Percentiles rank a stretch among this genome's conserved stretches.
These are phyloP conservation scores for Candida xyloterini DNA, from an alignment of 805 yeast species.

Conservation along the genomic window DNA sequence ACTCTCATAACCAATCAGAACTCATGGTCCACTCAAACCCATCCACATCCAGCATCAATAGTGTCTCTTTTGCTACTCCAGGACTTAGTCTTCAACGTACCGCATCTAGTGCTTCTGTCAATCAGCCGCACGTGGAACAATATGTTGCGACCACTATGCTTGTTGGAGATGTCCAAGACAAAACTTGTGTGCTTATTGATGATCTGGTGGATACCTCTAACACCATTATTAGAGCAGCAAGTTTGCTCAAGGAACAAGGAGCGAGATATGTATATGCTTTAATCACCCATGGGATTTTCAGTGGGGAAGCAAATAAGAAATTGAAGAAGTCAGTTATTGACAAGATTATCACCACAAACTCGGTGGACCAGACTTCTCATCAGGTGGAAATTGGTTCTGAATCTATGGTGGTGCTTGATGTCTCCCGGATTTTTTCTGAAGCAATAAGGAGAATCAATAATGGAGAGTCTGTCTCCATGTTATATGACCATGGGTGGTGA, in stretches of 20 bases:
- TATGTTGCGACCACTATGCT: slow-evolving; percentile 81
- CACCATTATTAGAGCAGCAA: slow-evolving; percentile 91
- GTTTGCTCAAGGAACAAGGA: slow-evolving; percentile 87
- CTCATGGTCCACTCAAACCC: slow-evolving; percentile 16
- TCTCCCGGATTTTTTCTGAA: slow-evolving; percentile 85
- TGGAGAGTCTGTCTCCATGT: slow-evolving; percentile 92
- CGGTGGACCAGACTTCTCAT: slow-evolving; percentile 79
- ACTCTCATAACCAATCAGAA: slow-evolving; percentile 14
- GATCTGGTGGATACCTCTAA: slow-evolving; percentile 92
- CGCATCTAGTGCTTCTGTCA: slow-evolving; percentile 16
- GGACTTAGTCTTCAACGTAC: slow-evolving; percentile 8
- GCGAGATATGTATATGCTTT: slow-evolving; percentile 83
- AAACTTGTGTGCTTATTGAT: slow-evolving; percentile 87
- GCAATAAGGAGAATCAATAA: slow-evolving; percentile 94
- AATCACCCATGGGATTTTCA: slow-evolving; percentile 88
- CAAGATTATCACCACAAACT: slow-evolving; percentile 81
- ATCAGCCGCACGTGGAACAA: slow-evolving; percentile 19
- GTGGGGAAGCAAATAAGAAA: slow-evolving; percentile 84
- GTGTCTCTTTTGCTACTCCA: slow-evolving; percentile 14
- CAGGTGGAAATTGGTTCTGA: slow-evolving; percentile 46
- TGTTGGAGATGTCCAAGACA: slow-evolving; percentile 89
- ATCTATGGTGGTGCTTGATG: slow-evolving; percentile 74
- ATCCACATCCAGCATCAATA: slow-evolving; percentile 18
- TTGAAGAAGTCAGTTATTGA: slow-evolving; percentile 70
- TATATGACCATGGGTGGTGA: slow-evolving; percentile 80